These are phyloP conservation scores for Jimgerdemannia lactiflua DNA, from an alignment of 192 early-diverging fungal genomes.

Conservation along the genomic window DNA sequence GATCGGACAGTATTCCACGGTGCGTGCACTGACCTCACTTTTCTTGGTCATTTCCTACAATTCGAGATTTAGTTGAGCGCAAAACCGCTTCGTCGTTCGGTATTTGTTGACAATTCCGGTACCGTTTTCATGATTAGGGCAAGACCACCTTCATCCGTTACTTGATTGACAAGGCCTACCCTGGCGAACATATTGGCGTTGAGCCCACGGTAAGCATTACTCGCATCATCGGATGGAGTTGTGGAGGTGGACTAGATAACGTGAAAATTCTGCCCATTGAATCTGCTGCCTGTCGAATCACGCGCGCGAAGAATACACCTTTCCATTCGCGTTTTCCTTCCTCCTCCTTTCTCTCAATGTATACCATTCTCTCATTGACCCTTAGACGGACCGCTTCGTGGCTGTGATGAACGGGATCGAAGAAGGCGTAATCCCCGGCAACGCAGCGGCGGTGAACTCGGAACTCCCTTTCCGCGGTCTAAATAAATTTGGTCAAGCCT, in stretches of 20 bases:
- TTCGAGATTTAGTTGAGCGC: conserved; percentile 3
- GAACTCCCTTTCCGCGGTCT: conserved; percentile 82
- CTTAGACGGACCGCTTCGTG: conserved; percentile 79
- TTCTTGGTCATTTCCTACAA: neutral
- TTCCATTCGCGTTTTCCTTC: neutral
- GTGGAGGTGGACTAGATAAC: neutral
- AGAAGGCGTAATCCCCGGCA: conserved; percentile 79
- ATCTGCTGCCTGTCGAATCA: too few relatives aligned
- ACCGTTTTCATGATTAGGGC: conserved; percentile 38
- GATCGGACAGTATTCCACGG: conserved; percentile 86
- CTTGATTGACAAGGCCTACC: conserved; percentile 74
- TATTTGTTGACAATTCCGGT: neutral
- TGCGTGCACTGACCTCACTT: conserved; percentile 18
- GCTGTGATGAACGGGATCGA: conserved; percentile 78
- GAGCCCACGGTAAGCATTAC: conserved; percentile 62
- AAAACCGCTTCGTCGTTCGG: neutral
- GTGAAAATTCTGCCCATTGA: neutral
- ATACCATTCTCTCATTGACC: neutral
- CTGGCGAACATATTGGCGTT: conserved; percentile 81
- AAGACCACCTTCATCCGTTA: conserved; percentile 85
- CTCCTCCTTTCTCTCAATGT: neutral
- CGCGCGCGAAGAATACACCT: too few relatives aligned
- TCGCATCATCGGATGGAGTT: neutral
- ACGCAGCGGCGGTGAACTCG: conserved; percentile 80
- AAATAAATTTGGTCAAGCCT: conserved; percentile 76